Evolutionary conservation across 805 yeast species (phyloP).

Genomic region (Wickerhamomyces subpelliculosus): DNA sequence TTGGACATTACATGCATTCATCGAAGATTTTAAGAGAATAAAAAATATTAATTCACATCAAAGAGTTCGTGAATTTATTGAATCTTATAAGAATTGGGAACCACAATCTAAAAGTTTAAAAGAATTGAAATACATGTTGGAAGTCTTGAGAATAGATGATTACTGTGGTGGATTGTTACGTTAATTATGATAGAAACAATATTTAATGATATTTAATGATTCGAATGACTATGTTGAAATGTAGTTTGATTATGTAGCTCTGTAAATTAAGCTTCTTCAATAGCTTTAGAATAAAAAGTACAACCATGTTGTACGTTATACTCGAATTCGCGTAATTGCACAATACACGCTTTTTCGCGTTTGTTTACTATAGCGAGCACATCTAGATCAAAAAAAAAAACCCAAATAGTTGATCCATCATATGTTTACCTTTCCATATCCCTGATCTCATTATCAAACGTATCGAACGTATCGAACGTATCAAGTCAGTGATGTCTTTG

Average conservation of each 20-base stretch:
- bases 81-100: conserved; percentile 12
- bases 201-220: too few relatives aligned
- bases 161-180: conserved; percentile 10
- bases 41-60: conserved; percentile 24
- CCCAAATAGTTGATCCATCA: too few relatives aligned
- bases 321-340: too few relatives aligned
- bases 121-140: conserved; percentile 19
- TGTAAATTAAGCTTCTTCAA: too few relatives aligned
- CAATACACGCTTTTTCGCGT: too few relatives aligned
- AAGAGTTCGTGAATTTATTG: conserved; percentile 4
- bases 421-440: too few relatives aligned
- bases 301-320: too few relatives aligned
- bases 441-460: neutral
- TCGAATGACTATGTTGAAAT: too few relatives aligned
- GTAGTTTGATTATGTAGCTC: too few relatives aligned
- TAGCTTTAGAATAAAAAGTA: too few relatives aligned
- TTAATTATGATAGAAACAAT: neutral
- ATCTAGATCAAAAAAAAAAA: too few relatives aligned
- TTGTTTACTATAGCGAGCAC: too few relatives aligned
- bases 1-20: conserved; percentile 35
- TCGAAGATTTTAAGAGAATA: conserved; percentile 26
- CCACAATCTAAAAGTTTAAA: conserved; percentile 10
- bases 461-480: neutral
- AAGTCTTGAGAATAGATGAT: conserved; percentile 19
- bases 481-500: conserved; percentile 7